Evolutionary conservation across 192 early-diverging fungal genomes (phyloP), one percentile per base, ranked within the genome.

Genomic region (Ambispora gerdemannii): DNA sequence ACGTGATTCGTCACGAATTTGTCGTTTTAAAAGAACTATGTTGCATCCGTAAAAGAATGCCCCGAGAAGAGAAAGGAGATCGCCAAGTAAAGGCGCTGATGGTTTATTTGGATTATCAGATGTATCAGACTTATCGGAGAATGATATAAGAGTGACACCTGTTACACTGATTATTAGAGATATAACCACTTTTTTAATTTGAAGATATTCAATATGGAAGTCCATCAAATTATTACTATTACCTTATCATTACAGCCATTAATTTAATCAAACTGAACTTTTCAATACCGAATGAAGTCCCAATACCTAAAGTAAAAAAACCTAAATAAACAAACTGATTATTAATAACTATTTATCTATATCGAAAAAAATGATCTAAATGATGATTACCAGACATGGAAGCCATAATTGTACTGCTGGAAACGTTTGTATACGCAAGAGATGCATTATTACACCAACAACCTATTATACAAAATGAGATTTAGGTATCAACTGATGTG

Each of bases 1-100:
- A 33, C 87, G 76, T 50, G 77, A 81, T 74, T 91, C 89, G 69
- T 90, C 80, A 56, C 84, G 84, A 59, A 92, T 86, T 35, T 75
- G 80, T 31, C 83, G 74, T 51, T 93, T 92, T 24, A 93, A 76
- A 25, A 93, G 75, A 15, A 86, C 86, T 0, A 86, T 88, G 76
- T 93, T 92, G 52, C 83, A 84, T 7, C 89, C 91, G 75, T 93
- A 93, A 31, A 93, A 84, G 19, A 91, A 70, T 3, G 91, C 91
- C 36, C 90, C 87, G 19, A 86, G 69, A 30, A 93, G 59, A 3
- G 91, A 89, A 55, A 92, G 74, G 11, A 84, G 50, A 65, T 92
- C 89, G 22, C 92, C 92, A 43, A 87, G 60, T 50, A 89, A 78
- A 1, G 84, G 69, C 64, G 79, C 75, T 56, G 50, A 24, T 34